Evolutionary conservation across 495 filamentous ascomycete genomes (phyloP).

Genomic region (Penicillium mononematosum): DNA sequence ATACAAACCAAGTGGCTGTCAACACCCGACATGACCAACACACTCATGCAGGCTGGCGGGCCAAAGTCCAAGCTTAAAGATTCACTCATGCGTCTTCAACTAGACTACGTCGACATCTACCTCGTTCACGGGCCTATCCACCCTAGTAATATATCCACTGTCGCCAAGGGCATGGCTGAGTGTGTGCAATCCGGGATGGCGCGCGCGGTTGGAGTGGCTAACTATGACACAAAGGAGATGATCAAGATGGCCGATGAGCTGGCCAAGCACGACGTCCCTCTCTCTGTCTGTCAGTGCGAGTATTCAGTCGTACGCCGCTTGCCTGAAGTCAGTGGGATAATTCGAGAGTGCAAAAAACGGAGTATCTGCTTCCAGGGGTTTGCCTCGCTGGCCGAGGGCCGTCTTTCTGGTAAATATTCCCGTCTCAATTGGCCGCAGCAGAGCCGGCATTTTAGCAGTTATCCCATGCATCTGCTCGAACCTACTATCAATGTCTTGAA

Average conservation of each 20-base stretch:
- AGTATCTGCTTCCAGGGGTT: slow-evolving; percentile 32
- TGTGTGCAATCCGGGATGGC: slow-evolving; percentile 41
- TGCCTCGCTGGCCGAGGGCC: slow-evolving; percentile 23
- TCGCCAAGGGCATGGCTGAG: slow-evolving; percentile 32
- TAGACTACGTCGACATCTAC: slow-evolving; percentile 80
- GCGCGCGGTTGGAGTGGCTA: slow-evolving; percentile 40
- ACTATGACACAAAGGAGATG: slow-evolving; percentile 43
- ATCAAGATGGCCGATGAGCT: slow-evolving; percentile 34
- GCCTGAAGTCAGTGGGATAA: slow-evolving; percentile 26
- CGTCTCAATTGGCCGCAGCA: slow-evolving; percentile 19
- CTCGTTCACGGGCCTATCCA: slow-evolving; percentile 64
- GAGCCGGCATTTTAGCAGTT: slow-evolving; percentile 28
- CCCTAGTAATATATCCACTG: slow-evolving; percentile 22
- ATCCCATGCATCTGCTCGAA: slow-evolving; percentile 31
- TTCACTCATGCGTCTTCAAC: slow-evolving; percentile 60
- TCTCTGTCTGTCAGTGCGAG: slow-evolving; percentile 29
- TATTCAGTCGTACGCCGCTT: slow-evolving; percentile 27
- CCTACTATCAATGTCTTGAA: slow-evolving; percentile 29
- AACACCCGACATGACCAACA: slow-evolving; percentile 15
- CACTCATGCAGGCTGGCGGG: slow-evolving; percentile 20
- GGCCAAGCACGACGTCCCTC: slow-evolving; percentile 18
- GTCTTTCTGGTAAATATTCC: slow-evolving; percentile 29
- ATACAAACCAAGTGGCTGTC: slow-evolving; percentile 31
- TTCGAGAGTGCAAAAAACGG: slow-evolving; percentile 24
- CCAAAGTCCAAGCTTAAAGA: slow-evolving; percentile 19